Conservation (phyloP, 2,329 filamentous ascomycete genomes). For the Chrysoporthe puriensis region DNA sequence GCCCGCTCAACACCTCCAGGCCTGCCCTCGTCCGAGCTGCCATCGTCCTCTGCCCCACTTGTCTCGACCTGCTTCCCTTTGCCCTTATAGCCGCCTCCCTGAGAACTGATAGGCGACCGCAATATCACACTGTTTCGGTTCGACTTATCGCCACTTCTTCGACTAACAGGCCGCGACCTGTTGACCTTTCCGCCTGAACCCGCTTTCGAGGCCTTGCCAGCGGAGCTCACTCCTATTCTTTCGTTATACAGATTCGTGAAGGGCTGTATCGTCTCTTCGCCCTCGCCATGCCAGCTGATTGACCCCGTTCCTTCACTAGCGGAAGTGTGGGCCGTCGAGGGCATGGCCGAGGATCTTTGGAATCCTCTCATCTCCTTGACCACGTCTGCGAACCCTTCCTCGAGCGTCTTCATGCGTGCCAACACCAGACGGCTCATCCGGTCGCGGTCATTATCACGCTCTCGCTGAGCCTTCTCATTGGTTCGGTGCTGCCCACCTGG, state of each 20-base stretch:
- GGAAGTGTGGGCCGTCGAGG: conserved; percentile 56
- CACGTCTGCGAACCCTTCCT: conserved; percentile 89
- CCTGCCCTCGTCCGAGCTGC: conserved; percentile 29
- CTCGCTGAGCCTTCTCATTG: conserved; percentile 34
- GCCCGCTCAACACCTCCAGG: conserved; percentile 20
- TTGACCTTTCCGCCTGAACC: conserved; percentile 32
- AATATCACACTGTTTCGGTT: conserved; percentile 29
- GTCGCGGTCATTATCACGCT: conserved; percentile 56
- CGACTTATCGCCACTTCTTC: conserved; percentile 44
- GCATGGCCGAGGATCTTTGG: conserved; percentile 49
- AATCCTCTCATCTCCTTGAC: conserved; percentile 75
- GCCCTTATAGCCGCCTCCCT: conserved; percentile 40
- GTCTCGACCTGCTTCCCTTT: conserved; percentile 56
- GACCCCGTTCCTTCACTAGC: conserved; percentile 35
- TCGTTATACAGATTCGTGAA: conserved; percentile 40
- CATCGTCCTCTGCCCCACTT: conserved; percentile 48
- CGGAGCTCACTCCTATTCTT: conserved; percentile 31
- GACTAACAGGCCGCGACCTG: conserved; percentile 41
- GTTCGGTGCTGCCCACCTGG: conserved; percentile 46
- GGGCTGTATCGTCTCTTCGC: conserved; percentile 5
- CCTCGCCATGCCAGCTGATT: conserved; percentile 24
- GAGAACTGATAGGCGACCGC: conserved; percentile 41
- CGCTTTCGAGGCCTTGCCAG: conserved; percentile 34
- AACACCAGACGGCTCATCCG: conserved; percentile 81
- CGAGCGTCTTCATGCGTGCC: conserved; percentile 88